These are phyloP conservation scores for Jacaranda copaia DNA, from an alignment of 257 asterid species.

Conservation along the genomic window DNA sequence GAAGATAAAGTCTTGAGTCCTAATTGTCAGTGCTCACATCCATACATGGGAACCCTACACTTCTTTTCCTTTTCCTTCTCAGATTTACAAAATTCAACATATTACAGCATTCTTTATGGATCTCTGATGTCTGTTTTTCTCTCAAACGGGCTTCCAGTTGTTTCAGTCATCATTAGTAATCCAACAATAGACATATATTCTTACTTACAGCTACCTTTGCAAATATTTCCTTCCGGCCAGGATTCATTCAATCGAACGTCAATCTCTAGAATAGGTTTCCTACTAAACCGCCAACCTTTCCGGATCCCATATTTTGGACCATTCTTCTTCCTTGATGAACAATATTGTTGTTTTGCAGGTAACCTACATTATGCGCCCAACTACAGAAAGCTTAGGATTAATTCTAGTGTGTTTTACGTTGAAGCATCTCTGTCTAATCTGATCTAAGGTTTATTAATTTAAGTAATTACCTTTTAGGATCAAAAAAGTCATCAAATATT, in stretches of 20 bases:
- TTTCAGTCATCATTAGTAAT: conserved; percentile 55
- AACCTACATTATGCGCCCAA: conserved; percentile 19
- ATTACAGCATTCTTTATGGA: conserved; percentile 59
- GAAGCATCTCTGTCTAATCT: neutral
- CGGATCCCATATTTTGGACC: conserved; percentile 68
- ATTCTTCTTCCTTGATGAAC: conserved; percentile 62
- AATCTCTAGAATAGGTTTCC: conserved; percentile 59
- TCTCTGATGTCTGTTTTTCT: conserved; percentile 53
- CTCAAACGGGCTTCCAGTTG: conserved; percentile 70
- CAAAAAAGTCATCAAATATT: conserved; percentile 54
- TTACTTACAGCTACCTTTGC: conserved; percentile 60
- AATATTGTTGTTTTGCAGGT: conserved; percentile 74
- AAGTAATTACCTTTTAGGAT: conserved; percentile 41
- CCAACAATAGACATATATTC: conserved; percentile 55
- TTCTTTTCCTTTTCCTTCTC: conserved; percentile 82
- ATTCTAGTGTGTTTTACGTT: neutral
- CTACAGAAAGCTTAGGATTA: neutral
- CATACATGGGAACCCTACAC: conserved; percentile 75
- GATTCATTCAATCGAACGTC: conserved; percentile 64
- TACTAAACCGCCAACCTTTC: conserved; percentile 77
- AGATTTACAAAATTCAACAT: conserved; percentile 61
- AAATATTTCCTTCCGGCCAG: conserved; percentile 74
- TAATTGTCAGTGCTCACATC: conserved; percentile 68
- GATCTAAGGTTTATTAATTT: conserved; percentile 1
- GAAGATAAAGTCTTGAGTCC: conserved; percentile 63